A percentile compares a stretch with the other conserved stretches of the same genome.
phyloP scores from a whole-genome alignment of 495 filamentous ascomycete genomes.

The Trichodelitschia bisporula region DNA sequence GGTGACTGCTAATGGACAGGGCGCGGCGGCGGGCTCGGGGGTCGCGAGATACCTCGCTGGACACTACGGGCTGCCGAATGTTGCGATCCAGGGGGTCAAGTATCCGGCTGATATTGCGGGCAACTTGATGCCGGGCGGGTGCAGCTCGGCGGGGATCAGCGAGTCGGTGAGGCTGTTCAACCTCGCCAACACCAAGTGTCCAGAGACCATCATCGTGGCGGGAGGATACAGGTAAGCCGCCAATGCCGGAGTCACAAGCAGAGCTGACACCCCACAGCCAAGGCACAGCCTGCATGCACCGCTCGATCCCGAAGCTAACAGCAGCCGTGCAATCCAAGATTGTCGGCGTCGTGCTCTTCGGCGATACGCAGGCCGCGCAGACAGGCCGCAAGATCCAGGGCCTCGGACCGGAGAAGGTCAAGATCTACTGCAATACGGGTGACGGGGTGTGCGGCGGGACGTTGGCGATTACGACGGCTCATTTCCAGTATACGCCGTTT shows the following conservation, averaged over 20 bases:
- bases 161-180: background rate
- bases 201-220: background rate
- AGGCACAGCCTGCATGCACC: background rate
- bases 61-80: too few species aligned
- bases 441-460: background rate
- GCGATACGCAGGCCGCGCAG: background rate
- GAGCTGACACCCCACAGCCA: too few species aligned
- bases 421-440: background rate
- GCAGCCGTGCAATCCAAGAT: background rate
- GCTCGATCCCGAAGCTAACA: background rate
- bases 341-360: background rate
- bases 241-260: too few species aligned
- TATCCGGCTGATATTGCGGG: background rate
- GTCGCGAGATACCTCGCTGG: too few species aligned
- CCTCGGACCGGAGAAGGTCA: background rate
- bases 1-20: too few species aligned
- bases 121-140: background rate
- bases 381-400: background rate
- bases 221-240: conserved; percentile 5
- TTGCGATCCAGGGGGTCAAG: background rate
- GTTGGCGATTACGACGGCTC: background rate
- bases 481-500: background rate
- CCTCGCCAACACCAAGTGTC: conserved; percentile 1
- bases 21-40: too few species aligned
- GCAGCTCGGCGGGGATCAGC: background rate